Base-by-base conservation (phyloP, 805 yeast species). In the Starmerella cellae region DNA sequence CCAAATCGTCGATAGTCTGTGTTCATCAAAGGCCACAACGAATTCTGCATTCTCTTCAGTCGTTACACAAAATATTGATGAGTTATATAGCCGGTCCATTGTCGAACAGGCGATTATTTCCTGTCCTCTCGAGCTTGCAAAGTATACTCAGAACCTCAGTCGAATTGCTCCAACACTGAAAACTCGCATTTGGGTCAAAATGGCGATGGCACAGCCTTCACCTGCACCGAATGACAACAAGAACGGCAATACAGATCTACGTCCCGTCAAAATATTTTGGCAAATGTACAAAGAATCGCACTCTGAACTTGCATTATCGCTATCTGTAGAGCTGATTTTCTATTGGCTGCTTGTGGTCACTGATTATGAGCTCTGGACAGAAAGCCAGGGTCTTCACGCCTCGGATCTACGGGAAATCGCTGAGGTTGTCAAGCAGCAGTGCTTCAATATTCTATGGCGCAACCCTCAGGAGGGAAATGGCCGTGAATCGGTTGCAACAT, bases 281-380 rank as follows among this genome's bases (percentile, higher is more conserved):
- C 13, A 35, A 6, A 13, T 35, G 9, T 35, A 18, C 27, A 5
- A 18, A 6, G n/a, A 29, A 29, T n/a, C 17, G 17, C 20, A 11
- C 21, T 31, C 34, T 4, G 34, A 31, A 21, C 34, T 31, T 8
- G 34, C 34, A 6, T 21, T 31, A 20, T 18, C 14, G 4, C 16
- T 31, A 21, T 6, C 21, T 5, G 31, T 36, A 44, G 83, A 80
- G 48, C 54, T 79, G 9, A 69, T 75, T 46, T 74, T 84, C 1
- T 79, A 76, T 52, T 72, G 81, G 72, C 59, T 81, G 33, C 68
- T 74, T 21, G 74, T 81, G 8, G 70, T 82, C 2, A 78, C 74
- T 49, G 93, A 82, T 54, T 60, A 64, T 10, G 87, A 77, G 49
- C 60, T 77, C 37, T 59, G 77, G 35, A 69, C 71, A 42, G 61